Evolutionary conservation across 148 eudicot genomes (phyloP), one percentile per base, ranked within the genome.

Genomic region (Chenopodium formosanum): DNA sequence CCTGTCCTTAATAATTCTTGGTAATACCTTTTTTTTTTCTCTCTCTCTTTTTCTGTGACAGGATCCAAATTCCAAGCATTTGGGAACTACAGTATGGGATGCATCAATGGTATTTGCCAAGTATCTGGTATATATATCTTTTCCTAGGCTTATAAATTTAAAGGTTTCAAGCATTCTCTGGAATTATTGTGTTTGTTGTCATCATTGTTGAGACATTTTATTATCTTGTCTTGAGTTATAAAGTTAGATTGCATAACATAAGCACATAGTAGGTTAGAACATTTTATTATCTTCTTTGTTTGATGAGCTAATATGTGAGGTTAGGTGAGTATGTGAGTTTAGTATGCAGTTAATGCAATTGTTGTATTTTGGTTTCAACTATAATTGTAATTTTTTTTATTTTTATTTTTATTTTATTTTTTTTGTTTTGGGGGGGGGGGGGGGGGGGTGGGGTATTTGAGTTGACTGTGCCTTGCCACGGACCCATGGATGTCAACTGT

Each of bases 21-120:
- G 47, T 56, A 56, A 16, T 17, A 56, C 62, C 4, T 83, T 69
- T 46, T 79, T 86, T 79, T 86, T 65, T 22, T 48, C 25, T 25
- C 72, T 25, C 25, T 34, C 37, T 34, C 37, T 23, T 8, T 77
- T 60, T 44, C 74, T 81, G 73, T 82, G 70, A n/a, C 80, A 95
- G 98, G 98, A 95, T 86, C 98, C 98, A 27, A 95, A 95, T 89
- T 95, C 98, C 78, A 93, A 93, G 85, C 98, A 95, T 83, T 85
- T 93, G 78, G 97, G 98, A 50, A 95, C 98, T 73, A 95, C 98
- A 22, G 97, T 95, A 67, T 95, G 98, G 98, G 98, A 95, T 88
- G 93, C 98, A 27, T 95, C 98, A 65, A 89, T 95, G 97, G 98
- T 93, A 74, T 86, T 95, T 86, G 94, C 85, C 78, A 95, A 95